Percentiles rank a stretch among this genome's conserved stretches.
Conservation (phyloP, 441 rosid species). For the Erodium texanum region DNA sequence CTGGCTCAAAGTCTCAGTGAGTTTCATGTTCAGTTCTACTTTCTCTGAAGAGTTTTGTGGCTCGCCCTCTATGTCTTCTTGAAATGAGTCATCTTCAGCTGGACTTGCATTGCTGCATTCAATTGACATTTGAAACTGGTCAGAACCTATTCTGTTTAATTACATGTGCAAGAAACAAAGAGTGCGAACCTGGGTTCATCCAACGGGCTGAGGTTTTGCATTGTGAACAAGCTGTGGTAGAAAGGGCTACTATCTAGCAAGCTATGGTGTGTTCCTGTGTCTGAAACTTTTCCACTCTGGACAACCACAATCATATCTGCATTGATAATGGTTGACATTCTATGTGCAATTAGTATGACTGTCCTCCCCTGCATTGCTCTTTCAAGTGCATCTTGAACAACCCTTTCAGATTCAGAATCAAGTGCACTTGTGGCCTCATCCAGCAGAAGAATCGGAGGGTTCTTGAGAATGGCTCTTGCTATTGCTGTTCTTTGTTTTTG, state of each 20-base stretch:
- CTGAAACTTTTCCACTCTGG: constrained; percentile 43
- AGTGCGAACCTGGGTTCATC: constrained; percentile 32
- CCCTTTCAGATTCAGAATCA: constrained; percentile 54
- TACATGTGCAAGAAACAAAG: neutral
- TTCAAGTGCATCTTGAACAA: constrained; percentile 56
- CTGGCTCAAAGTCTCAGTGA: constrained; percentile 18
- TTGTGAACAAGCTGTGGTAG: constrained; percentile 34
- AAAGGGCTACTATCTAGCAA: constrained; percentile 36
- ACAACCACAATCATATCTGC: constrained; percentile 51
- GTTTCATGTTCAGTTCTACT: constrained; percentile 9
- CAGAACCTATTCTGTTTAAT: neutral
- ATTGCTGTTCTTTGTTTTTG: constrained; percentile 64
- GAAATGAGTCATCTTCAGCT: constrained; percentile 16
- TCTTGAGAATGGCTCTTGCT: constrained; percentile 55
- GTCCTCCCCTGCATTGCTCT: constrained; percentile 54
- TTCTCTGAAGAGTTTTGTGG: neutral
- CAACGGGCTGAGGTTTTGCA: constrained; percentile 37
- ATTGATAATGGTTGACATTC: constrained; percentile 50
- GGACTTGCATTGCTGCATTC: neutral
- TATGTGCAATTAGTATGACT: constrained; percentile 51
- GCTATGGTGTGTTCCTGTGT: constrained; percentile 49
- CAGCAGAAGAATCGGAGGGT: constrained; percentile 56
- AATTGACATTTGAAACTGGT: neutral
- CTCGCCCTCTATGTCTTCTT: constrained; percentile 15
- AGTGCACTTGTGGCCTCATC: constrained; percentile 78